phyloP scores from a whole-genome alignment of 140 eudicot species.

The Erigeron philadelphicus region DNA sequence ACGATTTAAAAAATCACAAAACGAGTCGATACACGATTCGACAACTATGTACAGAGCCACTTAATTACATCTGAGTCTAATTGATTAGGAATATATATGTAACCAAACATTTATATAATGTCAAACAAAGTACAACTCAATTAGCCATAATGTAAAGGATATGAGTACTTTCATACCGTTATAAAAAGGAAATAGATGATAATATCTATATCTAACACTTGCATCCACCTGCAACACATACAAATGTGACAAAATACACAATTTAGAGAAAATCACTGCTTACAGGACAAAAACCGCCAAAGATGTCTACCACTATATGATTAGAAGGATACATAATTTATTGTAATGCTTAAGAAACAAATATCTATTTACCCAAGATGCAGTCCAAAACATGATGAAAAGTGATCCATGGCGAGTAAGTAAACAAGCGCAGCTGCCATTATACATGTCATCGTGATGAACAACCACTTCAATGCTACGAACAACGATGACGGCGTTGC shows the following conservation, averaged over 20 bases:
- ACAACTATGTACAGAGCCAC: not conserved
- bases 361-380: not conserved
- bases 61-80: not conserved
- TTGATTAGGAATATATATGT: not conserved
- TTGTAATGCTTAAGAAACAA: too few species aligned
- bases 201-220: not conserved
- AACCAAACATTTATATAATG: too few species aligned
- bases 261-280: not conserved
- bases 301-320: too few species aligned
- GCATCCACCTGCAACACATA: conserved; percentile 17
- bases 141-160: not conserved
- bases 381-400: not conserved
- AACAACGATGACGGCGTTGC: not conserved
- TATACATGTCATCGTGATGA: not conserved
- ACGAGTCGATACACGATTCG: too few species aligned
- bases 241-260: not conserved
- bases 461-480: conserved; percentile 10
- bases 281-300: too few species aligned
- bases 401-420: not conserved
- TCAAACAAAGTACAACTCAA: too few species aligned
- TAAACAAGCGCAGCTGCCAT: conserved; percentile 13
- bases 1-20: too few species aligned
- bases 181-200: not conserved
- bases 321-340: too few species aligned
- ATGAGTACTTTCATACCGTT: not conserved